A percentile compares a stretch with the other conserved stretches of the same genome.
Conservation (phyloP, 2,329 filamentous ascomycete species). For the Helotiales sp. region DNA sequence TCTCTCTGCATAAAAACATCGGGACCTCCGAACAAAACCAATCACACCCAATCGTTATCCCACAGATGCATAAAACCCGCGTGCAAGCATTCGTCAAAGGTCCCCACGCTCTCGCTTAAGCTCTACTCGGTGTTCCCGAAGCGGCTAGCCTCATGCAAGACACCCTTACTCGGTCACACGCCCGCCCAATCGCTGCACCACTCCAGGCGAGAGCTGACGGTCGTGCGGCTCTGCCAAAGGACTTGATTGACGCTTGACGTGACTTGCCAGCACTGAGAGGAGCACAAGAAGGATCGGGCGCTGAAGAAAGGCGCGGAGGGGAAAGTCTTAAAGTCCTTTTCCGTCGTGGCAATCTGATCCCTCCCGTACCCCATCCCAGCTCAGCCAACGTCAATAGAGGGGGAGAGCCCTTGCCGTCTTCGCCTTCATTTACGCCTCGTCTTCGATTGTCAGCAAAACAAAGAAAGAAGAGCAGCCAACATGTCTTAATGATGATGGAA, state of each 20-base stretch:
- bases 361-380: neutral
- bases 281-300: neutral
- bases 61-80: neutral
- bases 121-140: slow-evolving; percentile 4
- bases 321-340: neutral
- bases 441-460: neutral
- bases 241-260: too few relatives aligned
- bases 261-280: neutral
- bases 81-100: neutral
- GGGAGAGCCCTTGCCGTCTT: neutral
- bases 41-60: too few relatives aligned
- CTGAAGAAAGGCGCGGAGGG: neutral
- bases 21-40: neutral
- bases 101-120: neutral
- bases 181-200: neutral
- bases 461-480: neutral
- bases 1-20: neutral
- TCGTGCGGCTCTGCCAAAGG: neutral
- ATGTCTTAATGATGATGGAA: slow-evolving; percentile 23
- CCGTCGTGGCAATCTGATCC: neutral
- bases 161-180: slow-evolving; percentile 8
- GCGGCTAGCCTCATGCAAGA: neutral
- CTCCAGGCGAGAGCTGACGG: neutral
- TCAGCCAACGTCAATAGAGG: slow-evolving; percentile 3
- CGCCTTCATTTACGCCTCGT: neutral